Base-by-base conservation (phyloP, 1,139 yeast genomes). In the Nematodospora anomalae region DNA sequence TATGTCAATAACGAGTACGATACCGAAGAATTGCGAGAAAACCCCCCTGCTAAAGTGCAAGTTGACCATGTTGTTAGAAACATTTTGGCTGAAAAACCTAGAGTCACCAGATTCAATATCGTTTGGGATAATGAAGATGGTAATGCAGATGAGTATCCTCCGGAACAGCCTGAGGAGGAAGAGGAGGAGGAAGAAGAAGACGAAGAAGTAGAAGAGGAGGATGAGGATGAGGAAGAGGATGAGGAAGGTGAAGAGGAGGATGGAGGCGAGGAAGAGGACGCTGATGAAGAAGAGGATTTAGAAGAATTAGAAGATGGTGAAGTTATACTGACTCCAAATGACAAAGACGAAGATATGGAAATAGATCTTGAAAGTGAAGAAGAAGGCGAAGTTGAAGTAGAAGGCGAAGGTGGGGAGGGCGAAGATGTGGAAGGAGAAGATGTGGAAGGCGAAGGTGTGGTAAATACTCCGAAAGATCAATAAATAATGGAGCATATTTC, bases 1-100 rank as follows among this genome's bases (percentile, higher is more conserved):
- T 92, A 92, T 56, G 98, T 92, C 41, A 92, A 92, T 64, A 92
- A 92, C 60, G 99, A 92, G 57, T 92, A 92, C 54, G 97, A 92
- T 55, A 72, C 83, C 9, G 97, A 90, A 57, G 98, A 92, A 53
- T 66, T 92, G 52, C 74, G 96, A 43, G 96, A 88, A 53, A 88
- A 87, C 49, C 97, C 98, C 1, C 98, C 98, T 2, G 77, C 82
- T 7, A 87, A 88, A 57, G 97, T 92, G 1, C 96, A 87, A 55
- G 90, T 92, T 11, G 97, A 90, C 39, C 95, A 85, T 54, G 96
- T 92, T 26, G 95, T 87, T 29, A 76, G 99, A 55, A 94, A 90
- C 60, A 87, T 92, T 33, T 68, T 94, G 42, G 97, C 97, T 2
- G 98, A 94, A 57, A 94, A 92, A 66, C 99, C 99, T 25, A 73